These are phyloP conservation scores for Talaromyces sp. DNA, from an alignment of 2,329 filamentous ascomycete genomes.

Conservation along the genomic window DNA sequence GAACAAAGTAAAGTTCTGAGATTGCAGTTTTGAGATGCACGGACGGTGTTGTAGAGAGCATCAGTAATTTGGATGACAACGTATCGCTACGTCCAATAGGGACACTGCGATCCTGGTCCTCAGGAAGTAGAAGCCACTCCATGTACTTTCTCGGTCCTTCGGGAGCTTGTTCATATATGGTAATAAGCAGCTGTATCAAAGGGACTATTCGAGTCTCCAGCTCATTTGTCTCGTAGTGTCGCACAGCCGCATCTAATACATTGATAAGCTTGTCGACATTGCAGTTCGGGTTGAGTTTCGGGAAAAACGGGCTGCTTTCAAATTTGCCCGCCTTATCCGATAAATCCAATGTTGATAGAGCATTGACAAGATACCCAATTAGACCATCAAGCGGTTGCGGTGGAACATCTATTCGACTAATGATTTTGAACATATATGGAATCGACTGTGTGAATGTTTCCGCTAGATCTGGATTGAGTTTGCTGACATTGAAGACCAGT, in stretches of 20 bases:
- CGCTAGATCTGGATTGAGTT: conserved; percentile 65
- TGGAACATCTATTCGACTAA: conserved; percentile 61
- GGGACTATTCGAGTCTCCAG: conserved; percentile 71
- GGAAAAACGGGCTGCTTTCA: conserved; percentile 61
- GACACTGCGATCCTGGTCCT: conserved; percentile 69
- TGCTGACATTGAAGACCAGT: conserved; percentile 82
- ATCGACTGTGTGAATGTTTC: conserved; percentile 66
- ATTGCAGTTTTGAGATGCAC: conserved; percentile 72
- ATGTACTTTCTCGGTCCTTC: conserved; percentile 62
- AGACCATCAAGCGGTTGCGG: conserved; percentile 70
- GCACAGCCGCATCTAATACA: conserved; percentile 67
- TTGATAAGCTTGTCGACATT: conserved; percentile 66
- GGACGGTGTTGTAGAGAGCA: conserved; percentile 72
- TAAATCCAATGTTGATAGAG: conserved; percentile 75
- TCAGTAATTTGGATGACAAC: conserved; percentile 72
- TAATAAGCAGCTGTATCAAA: conserved; percentile 70
- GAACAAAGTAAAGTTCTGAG: conserved; percentile 77
- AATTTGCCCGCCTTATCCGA: conserved; percentile 52
- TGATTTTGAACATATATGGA: conserved; percentile 67
- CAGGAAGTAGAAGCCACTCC: conserved; percentile 69
- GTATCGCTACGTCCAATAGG: conserved; percentile 75
- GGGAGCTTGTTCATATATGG: conserved; percentile 68
- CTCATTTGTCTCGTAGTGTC: conserved; percentile 63
- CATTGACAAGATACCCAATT: conserved; percentile 71
- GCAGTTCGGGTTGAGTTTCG: conserved; percentile 58